A percentile compares a stretch with the other conserved stretches of the same genome.
These are phyloP conservation scores for Aspergillus amoenus DNA, from an alignment of 2,329 filamentous ascomycete species.

Conservation along the genomic window DNA sequence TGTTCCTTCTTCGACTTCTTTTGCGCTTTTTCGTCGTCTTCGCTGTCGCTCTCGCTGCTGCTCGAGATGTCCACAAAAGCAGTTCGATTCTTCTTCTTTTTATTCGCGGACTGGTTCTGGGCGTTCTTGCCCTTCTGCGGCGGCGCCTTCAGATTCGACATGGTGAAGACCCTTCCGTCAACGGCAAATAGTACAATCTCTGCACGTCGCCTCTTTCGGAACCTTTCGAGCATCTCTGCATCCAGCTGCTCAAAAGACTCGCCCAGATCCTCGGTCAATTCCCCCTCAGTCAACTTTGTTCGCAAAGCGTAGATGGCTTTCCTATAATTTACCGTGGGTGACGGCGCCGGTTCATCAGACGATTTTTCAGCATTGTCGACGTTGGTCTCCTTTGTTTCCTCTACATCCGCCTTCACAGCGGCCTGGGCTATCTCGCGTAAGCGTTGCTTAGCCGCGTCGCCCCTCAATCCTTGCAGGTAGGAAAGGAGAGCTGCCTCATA, in stretches of 20 bases:
- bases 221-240: constrained; percentile 25
- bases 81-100: constrained; percentile 46
- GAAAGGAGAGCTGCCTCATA: constrained; percentile 69
- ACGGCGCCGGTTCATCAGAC: constrained; percentile 3
- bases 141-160: constrained; percentile 22
- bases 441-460: constrained; percentile 65
- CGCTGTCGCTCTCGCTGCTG: constrained; percentile 38
- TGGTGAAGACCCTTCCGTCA: constrained; percentile 29
- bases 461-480: constrained; percentile 79
- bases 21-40: constrained; percentile 10
- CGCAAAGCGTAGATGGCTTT: constrained; percentile 54
- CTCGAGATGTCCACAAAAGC: constrained; percentile 43
- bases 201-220: constrained; percentile 38
- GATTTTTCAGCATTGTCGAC: not conserved
- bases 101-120: constrained; percentile 23
- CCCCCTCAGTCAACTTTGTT: constrained; percentile 25
- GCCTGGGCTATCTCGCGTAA: constrained; percentile 66
- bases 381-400: constrained; percentile 13
- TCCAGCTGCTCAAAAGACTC: constrained; percentile 24
- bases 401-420: constrained; percentile 49
- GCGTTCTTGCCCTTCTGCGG: constrained; percentile 24
- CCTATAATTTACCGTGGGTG: constrained; percentile 39
- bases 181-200: constrained; percentile 39
- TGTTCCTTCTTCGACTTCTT: not conserved
- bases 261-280: constrained; percentile 24